Evolutionary conservation across 495 filamentous ascomycete genomes (phyloP).

Genomic region (Hypomontagnella monticulosa): DNA sequence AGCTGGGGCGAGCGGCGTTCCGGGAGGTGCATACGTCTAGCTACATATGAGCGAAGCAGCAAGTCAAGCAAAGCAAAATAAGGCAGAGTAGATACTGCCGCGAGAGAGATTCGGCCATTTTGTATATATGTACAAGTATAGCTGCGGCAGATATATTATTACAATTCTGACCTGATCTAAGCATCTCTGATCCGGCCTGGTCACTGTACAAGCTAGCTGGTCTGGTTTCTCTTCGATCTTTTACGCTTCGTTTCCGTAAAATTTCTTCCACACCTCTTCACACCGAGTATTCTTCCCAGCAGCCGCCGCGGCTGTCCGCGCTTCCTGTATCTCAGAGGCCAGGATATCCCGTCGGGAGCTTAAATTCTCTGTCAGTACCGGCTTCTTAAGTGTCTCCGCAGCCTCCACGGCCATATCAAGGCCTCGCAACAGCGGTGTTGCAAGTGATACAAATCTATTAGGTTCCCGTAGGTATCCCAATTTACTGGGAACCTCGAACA

Average conservation of each 20-base stretch:
- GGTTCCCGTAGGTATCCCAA: conserved; percentile 43
- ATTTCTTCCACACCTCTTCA: conserved; percentile 36
- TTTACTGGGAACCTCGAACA: conserved; percentile 24
- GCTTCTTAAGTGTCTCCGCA: conserved; percentile 44
- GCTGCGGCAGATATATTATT: conserved; percentile 18
- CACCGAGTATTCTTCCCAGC: not conserved
- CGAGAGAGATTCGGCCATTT: conserved; percentile 12
- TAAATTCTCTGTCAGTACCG: conserved; percentile 47
- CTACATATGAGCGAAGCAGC: conserved; percentile 1
- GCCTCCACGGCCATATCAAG: conserved; percentile 51
- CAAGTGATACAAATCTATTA: conserved; percentile 39
- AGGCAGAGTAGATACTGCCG: not conserved
- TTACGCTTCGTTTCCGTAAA: conserved; percentile 30
- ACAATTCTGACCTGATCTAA: conserved; percentile 1
- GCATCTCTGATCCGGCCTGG: not conserved
- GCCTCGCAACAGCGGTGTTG: conserved; percentile 52
- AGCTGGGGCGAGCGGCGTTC: conserved; percentile 12
- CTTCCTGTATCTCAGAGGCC: conserved; percentile 37
- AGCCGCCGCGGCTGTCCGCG: conserved; percentile 7
- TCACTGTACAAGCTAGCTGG: conserved; percentile 1
- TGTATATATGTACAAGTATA: conserved; percentile 42
- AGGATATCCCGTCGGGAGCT: conserved; percentile 42
- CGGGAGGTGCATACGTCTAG: not conserved
- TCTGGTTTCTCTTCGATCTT: conserved; percentile 17
- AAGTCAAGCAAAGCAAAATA: not conserved